Percentiles rank a stretch among this genome's conserved stretches.
Conservation (phyloP, 257 asterid genomes). For the Fraxinus cuspidata region DNA sequence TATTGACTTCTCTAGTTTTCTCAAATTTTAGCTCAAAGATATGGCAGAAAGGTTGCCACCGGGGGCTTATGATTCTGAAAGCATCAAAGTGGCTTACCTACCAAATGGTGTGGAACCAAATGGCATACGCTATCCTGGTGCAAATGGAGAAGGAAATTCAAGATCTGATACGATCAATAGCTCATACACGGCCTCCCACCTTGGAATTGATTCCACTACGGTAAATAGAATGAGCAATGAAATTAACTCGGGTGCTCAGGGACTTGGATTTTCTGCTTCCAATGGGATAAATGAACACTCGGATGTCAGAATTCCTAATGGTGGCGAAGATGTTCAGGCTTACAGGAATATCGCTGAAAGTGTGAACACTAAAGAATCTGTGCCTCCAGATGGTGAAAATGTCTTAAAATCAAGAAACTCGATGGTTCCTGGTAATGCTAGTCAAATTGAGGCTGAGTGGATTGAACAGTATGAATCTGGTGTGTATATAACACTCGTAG, state of each 20-base stretch:
- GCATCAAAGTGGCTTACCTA: constrained; percentile 61
- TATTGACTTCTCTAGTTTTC: constrained; percentile 14
- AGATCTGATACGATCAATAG: constrained; percentile 42
- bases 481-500: constrained; percentile 83
- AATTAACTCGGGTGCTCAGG: constrained; percentile 36
- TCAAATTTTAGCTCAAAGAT: constrained; percentile 72
- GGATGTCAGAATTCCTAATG: constrained; percentile 50
- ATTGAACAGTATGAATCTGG: constrained; percentile 93
- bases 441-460: constrained; percentile 87
- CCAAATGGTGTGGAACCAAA: constrained; percentile 70
- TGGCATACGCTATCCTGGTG: constrained; percentile 39
- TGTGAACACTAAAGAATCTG: constrained; percentile 42
- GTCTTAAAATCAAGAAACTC: constrained; percentile 54
- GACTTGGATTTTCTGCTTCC: constrained; percentile 35
- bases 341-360: constrained; percentile 51
- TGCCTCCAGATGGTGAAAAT: constrained; percentile 45
- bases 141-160: constrained; percentile 55
- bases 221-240: constrained; percentile 43
- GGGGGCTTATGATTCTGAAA: constrained; percentile 68
- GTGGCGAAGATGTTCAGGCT: constrained; percentile 45
- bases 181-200: constrained; percentile 46
- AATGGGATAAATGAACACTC: constrained; percentile 41
- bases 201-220: constrained; percentile 37
- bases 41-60: constrained; percentile 94
- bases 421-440: constrained; percentile 46